Percentiles rank a stretch among this genome's conserved stretches.
Evolutionary conservation across 1,284 basidiomycete species (phyloP).

Genomic region (Fistulinella cinereoalba): DNA sequence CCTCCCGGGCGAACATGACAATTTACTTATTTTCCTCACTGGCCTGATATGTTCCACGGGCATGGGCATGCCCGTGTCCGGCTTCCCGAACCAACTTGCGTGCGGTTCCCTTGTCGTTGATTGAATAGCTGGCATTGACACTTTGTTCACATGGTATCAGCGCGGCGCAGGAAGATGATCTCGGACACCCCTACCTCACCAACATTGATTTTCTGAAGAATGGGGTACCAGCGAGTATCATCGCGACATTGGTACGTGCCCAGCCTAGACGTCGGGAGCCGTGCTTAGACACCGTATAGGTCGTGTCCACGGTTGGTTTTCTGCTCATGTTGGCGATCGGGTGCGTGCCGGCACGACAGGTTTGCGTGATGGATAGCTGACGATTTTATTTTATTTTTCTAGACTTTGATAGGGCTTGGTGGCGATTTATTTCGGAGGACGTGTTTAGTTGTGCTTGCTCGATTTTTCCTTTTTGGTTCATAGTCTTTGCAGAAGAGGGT

Average conservation of each 20-base stretch:
- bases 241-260: constrained; percentile 72
- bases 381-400: no score
- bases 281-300: constrained; percentile 8
- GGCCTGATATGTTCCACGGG: constrained; percentile 92
- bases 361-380: no score
- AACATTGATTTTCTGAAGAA: constrained; percentile 92
- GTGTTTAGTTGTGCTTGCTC: no score
- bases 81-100: constrained; percentile 97
- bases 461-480: no score
- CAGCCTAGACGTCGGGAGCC: background rate
- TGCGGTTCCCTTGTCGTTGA: constrained; percentile 49
- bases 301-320: constrained; percentile 22
- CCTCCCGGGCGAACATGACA: constrained; percentile 64
- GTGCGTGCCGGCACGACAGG: no score
- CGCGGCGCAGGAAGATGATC: constrained; percentile 92
- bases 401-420: no score
- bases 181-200: constrained; percentile 83
- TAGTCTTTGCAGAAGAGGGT: no score
- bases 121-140: no score
- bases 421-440: no score
- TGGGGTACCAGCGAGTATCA: constrained; percentile 87
- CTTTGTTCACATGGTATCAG: constrained; percentile 39
- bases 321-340: constrained; percentile 19
- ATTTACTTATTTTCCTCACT: constrained; percentile 89
- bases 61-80: constrained; percentile 98